Percentiles rank a stretch among this genome's conserved stretches.
Evolutionary conservation across 108 stramenopile species (phyloP).

Genomic region (Nitzschia palea): DNA sequence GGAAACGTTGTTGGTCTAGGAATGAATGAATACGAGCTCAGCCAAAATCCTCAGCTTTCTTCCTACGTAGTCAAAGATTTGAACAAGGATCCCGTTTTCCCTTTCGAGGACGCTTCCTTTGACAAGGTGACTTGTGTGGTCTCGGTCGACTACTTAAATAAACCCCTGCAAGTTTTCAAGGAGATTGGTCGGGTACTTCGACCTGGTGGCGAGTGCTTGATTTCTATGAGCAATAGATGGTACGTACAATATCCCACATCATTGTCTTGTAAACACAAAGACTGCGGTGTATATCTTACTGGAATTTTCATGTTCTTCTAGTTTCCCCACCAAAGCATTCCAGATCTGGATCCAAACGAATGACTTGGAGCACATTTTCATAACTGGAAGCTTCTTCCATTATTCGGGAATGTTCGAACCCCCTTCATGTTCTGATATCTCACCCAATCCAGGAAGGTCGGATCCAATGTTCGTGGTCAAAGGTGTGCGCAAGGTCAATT

Average conservation of each 20-base stretch:
- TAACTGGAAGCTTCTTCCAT: conserved; percentile 92
- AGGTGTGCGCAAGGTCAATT: conserved; percentile 54
- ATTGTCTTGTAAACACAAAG: no score
- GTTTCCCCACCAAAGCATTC: conserved; percentile 54
- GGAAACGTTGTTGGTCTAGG: conserved; percentile 82
- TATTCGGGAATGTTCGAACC: conserved; percentile 86
- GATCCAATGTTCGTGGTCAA: conserved; percentile 95
- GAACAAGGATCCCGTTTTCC: conserved; percentile 84
- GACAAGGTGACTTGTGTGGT: conserved; percentile 95
- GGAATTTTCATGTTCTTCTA: background rate
- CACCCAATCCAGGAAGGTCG: conserved; percentile 87
- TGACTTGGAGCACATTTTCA: conserved; percentile 94
- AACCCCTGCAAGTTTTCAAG: conserved; percentile 75
- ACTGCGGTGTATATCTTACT: background rate
- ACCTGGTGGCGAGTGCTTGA: conserved; percentile 85
- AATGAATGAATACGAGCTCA: conserved; percentile 93
- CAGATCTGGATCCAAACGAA: conserved; percentile 63
- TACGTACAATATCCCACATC: background rate
- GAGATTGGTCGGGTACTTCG: conserved; percentile 90
- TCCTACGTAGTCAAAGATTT: conserved; percentile 89
- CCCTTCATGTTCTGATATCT: conserved; percentile 80
- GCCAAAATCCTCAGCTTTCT: conserved; percentile 81
- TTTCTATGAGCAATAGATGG: conserved; percentile 92
- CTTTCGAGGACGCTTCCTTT: conserved; percentile 85
- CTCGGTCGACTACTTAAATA: conserved; percentile 88